These are phyloP conservation scores for Phytophthora citrophthora DNA, from an alignment of 352 stramenopile genomes.

Conservation along the genomic window DNA sequence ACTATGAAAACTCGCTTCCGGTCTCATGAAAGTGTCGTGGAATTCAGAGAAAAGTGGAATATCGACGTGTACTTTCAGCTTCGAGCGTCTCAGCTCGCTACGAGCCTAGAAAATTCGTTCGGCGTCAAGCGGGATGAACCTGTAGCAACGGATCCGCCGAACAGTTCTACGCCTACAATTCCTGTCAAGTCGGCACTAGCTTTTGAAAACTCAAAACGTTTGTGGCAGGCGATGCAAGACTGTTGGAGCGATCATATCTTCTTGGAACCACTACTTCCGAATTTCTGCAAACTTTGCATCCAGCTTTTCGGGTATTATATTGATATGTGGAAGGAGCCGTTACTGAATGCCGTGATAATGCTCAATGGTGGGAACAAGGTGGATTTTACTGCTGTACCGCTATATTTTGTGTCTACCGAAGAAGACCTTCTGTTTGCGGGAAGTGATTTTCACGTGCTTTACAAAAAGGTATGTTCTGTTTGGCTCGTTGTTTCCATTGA, in stretches of 20 bases:
- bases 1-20: slow-evolving; percentile 71
- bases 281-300: slow-evolving; percentile 74
- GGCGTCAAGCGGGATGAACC: slow-evolving; percentile 36
- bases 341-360: slow-evolving; percentile 48
- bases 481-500: background rate
- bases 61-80: slow-evolving; percentile 90
- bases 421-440: slow-evolving; percentile 77
- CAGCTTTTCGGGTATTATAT: slow-evolving; percentile 75
- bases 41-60: slow-evolving; percentile 91
- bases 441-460: slow-evolving; percentile 76
- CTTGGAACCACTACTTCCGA: slow-evolving; percentile 57
- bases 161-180: background rate
- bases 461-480: slow-evolving; percentile 47
- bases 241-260: slow-evolving; percentile 73
- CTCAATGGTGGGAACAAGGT: slow-evolving; percentile 57
- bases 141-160: slow-evolving; percentile 6
- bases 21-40: slow-evolving; percentile 68
- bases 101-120: slow-evolving; percentile 60
- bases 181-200: slow-evolving; percentile 23
- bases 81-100: slow-evolving; percentile 59
- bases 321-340: slow-evolving; percentile 55
- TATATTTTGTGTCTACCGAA: slow-evolving; percentile 54
- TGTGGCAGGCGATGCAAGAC: slow-evolving; percentile 57
- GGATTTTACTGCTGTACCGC: slow-evolving; percentile 45
- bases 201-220: slow-evolving; percentile 56